Conservation (phyloP, 768 basidiomycete species). For the Phylloporus sp. region DNA sequence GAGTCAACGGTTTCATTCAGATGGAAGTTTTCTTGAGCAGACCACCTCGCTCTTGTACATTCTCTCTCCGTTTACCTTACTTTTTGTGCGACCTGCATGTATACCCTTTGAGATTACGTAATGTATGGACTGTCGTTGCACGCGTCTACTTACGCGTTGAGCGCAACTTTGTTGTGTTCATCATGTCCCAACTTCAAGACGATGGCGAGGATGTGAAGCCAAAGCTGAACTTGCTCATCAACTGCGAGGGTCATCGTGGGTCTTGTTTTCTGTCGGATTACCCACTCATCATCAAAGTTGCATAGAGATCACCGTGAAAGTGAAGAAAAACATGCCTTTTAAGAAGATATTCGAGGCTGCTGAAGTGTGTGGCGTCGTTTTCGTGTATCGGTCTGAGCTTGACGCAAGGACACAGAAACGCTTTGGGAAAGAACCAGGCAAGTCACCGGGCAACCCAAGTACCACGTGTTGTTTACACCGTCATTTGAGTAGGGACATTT, state of each 20-base stretch:
- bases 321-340: slow-evolving; percentile 60
- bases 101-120: slow-evolving; percentile 26
- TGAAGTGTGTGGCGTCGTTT: slow-evolving; percentile 43
- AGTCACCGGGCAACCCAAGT: slow-evolving; percentile 6
- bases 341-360: slow-evolving; percentile 64
- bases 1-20: slow-evolving; percentile 24
- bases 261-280: background rate
- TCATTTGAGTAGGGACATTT: slow-evolving; percentile 47
- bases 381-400: background rate
- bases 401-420: slow-evolving; percentile 40
- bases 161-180: background rate
- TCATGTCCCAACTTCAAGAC: slow-evolving; percentile 30
- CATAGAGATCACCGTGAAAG: slow-evolving; percentile 68
- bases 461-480: background rate
- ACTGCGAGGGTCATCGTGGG: slow-evolving; percentile 54
- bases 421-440: slow-evolving; percentile 55
- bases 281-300: background rate
- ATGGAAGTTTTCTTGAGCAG: slow-evolving; percentile 60
- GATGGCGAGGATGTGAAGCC: slow-evolving; percentile 58
- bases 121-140: slow-evolving; percentile 7
- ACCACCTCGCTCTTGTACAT: slow-evolving; percentile 1
- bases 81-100: background rate
- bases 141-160: slow-evolving; percentile 17
- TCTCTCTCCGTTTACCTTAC: slow-evolving; percentile 7
- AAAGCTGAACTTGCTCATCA: slow-evolving; percentile 60